Conservation (phyloP, 371 early-diverging fungal genomes). For the Mortierella sp. region DNA sequence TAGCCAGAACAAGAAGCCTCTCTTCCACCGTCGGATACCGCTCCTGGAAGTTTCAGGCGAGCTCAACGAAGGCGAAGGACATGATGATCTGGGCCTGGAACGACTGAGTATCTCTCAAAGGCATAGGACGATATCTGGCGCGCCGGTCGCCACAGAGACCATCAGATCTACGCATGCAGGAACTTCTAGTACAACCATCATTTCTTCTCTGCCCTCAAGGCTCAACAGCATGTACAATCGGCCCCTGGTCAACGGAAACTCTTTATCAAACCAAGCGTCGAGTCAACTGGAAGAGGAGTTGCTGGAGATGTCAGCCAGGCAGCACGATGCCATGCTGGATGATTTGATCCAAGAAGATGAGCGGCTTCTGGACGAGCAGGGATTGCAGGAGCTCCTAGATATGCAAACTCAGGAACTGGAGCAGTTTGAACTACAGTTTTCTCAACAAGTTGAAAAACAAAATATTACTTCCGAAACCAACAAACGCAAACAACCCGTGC, state of each 20-base stretch:
- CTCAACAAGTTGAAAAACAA: slow-evolving; percentile 3
- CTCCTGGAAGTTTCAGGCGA: slow-evolving; percentile 14
- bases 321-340: slow-evolving; percentile 37
- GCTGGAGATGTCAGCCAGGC: slow-evolving; percentile 48
- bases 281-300: slow-evolving; percentile 46
- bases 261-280: slow-evolving; percentile 6
- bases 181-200: slow-evolving; percentile 43
- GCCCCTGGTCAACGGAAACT: neutral
- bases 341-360: slow-evolving; percentile 34
- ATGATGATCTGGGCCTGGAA: slow-evolving; percentile 39
- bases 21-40: slow-evolving; percentile 32
- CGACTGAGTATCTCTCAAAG: slow-evolving; percentile 39
- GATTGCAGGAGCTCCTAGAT: slow-evolving; percentile 15
- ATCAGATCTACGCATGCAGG: slow-evolving; percentile 29
- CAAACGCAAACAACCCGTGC: slow-evolving; percentile 23
- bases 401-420: slow-evolving; percentile 31
- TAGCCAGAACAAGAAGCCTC: slow-evolving; percentile 21
- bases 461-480: slow-evolving; percentile 2
- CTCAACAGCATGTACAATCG: slow-evolving; percentile 18
- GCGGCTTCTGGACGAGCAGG: slow-evolving; percentile 22
- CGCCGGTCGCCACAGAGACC: slow-evolving; percentile 2
- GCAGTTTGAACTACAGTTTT: neutral
- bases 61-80: neutral
- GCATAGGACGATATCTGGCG: slow-evolving; percentile 30
- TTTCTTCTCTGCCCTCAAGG: slow-evolving; percentile 16